Percentiles rank a stretch among this genome's conserved stretches.
These are phyloP conservation scores for Phytopythium ostracodes DNA, from an alignment of 352 stramenopile genomes.

Conservation along the genomic window DNA sequence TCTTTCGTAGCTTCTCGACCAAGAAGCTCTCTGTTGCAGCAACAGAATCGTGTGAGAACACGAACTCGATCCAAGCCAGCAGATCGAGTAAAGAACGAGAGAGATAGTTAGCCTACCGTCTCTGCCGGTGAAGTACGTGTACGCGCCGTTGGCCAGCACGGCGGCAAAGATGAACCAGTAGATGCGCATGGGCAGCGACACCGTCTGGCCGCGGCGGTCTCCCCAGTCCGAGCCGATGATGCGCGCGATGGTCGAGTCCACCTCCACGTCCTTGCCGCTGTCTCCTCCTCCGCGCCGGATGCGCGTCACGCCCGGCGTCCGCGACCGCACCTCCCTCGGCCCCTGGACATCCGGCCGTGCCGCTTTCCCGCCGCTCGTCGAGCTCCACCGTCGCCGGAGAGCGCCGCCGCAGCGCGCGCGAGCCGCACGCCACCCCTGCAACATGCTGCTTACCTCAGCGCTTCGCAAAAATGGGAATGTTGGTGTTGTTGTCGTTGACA, in stretches of 20 bases:
- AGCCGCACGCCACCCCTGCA: constrained; percentile 10
- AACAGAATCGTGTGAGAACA: not conserved
- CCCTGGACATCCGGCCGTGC: not conserved
- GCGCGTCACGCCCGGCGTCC: constrained; percentile 30
- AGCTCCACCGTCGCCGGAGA: constrained; percentile 20
- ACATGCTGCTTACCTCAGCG: not conserved
- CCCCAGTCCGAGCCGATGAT: constrained; percentile 77
- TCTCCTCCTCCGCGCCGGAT: constrained; percentile 24
- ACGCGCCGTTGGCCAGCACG: constrained; percentile 55
- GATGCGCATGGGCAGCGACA: constrained; percentile 65
- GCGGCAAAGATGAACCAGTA: constrained; percentile 66
- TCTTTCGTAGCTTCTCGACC: constrained; percentile 49
- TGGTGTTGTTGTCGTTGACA: not conserved
- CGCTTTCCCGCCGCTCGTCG: not conserved
- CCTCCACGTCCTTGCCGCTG: constrained; percentile 32
- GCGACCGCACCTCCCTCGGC: constrained; percentile 4
- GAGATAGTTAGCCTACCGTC: constrained; percentile 20
- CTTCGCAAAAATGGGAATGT: not conserved
- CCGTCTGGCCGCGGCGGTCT: constrained; percentile 55
- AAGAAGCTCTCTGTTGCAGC: constrained; percentile 33
- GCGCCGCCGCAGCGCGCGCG: constrained; percentile 9
- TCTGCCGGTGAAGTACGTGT: constrained; percentile 49
- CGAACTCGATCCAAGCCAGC: too few species aligned
- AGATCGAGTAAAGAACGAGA: too few species aligned
- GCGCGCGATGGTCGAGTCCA: constrained; percentile 56